Conservation (phyloP, 306 rosid species). For the Trifolium pratense region DNA sequence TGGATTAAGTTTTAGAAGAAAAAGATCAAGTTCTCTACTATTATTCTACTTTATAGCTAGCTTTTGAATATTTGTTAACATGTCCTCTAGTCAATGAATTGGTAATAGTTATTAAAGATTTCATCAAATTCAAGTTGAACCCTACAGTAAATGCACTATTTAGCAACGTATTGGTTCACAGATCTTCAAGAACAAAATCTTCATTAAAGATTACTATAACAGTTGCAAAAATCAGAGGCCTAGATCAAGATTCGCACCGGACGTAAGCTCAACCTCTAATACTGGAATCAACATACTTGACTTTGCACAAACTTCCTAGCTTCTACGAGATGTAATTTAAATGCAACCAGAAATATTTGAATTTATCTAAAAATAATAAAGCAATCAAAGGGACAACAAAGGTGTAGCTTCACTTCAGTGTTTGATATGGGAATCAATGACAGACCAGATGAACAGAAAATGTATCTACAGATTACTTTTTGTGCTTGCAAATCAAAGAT, state of each 20-base stretch:
- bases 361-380: not conserved
- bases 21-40: not conserved
- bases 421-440: constrained; percentile 27
- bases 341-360: constrained; percentile 13
- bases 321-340: not conserved
- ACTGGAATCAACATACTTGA: not conserved
- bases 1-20: constrained; percentile 5
- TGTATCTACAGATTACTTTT: not conserved
- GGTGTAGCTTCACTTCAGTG: constrained; percentile 2
- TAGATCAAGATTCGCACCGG: constrained; percentile 16
- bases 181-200: constrained; percentile 8
- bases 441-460: not conserved
- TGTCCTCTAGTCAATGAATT: not conserved
- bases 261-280: constrained; percentile 24
- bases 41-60: constrained; percentile 15
- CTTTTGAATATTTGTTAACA: constrained; percentile 8
- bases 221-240: constrained; percentile 18
- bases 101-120: constrained; percentile 12
- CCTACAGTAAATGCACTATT: constrained; percentile 15
- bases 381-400: constrained; percentile 17
- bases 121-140: constrained; percentile 16
- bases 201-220: not conserved
- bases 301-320: constrained; percentile 19
- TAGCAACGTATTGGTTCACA: constrained; percentile 25
- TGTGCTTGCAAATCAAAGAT: constrained; percentile 19